These are phyloP conservation scores for Malus sylvestris DNA, from an alignment of 306 rosid genomes.

Conservation along the genomic window DNA sequence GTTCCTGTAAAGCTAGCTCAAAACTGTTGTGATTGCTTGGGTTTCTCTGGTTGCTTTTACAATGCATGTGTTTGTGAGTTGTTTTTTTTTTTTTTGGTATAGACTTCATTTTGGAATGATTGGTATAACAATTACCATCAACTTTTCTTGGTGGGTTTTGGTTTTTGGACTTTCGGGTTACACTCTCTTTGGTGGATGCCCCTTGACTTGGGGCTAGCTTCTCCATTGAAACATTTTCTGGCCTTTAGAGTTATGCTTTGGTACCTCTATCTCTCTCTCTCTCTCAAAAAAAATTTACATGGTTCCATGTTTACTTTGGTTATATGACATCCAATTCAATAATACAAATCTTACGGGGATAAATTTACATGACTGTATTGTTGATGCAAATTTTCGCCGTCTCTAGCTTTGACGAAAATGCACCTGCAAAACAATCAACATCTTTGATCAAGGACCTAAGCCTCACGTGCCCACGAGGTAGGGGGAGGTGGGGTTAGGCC, in stretches of 20 bases:
- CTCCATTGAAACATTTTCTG: slow-evolving; percentile 67
- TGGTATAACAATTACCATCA: too few species aligned
- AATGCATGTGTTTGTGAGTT: slow-evolving; percentile 44
- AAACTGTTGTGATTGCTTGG: slow-evolving; percentile 43
- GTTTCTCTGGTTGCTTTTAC: slow-evolving; percentile 31
- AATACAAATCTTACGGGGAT: too few species aligned
- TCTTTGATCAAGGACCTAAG: too few species aligned
- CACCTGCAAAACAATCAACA: too few species aligned
- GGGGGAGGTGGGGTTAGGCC: too few species aligned
- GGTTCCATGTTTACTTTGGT: too few species aligned
- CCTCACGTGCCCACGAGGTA: too few species aligned
- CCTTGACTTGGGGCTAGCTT: slow-evolving; percentile 64
- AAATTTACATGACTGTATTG: too few species aligned
- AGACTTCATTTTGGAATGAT: too few species aligned
- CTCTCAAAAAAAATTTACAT: background rate
- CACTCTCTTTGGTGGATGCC: slow-evolving; percentile 57
- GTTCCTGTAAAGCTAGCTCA: slow-evolving; percentile 59
- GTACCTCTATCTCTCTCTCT: slow-evolving; percentile 14
- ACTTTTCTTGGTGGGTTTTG: slow-evolving; percentile 41
- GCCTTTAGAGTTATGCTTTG: slow-evolving; percentile 80
- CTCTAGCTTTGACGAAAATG: too few species aligned
- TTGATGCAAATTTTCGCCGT: too few species aligned
- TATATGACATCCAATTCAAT: too few species aligned
- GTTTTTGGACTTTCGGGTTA: slow-evolving; percentile 43
- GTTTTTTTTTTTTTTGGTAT: background rate